phyloP scores from a whole-genome alignment of 768 basidiomycete species.

The Boletus insuetus region DNA sequence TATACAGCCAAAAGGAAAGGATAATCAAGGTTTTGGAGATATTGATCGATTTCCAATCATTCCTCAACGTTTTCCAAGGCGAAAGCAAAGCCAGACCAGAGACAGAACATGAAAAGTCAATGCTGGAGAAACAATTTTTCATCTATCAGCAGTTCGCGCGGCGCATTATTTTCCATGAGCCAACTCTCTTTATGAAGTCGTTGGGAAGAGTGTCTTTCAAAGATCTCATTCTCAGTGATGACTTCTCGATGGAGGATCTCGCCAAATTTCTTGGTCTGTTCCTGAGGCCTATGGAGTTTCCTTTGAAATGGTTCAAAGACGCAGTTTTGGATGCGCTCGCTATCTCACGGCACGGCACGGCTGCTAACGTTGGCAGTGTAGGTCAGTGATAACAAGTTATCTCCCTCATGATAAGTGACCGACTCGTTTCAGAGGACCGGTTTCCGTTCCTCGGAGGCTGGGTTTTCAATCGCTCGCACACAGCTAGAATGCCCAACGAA shows the following conservation, averaged over 20 bases:
- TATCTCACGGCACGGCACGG: conserved; percentile 2
- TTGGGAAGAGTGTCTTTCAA: conserved; percentile 32
- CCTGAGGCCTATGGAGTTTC: conserved; percentile 3
- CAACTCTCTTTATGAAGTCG: conserved; percentile 26
- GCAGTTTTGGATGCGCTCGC: conserved; percentile 24
- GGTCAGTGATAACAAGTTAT: not conserved
- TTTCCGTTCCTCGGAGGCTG: conserved; percentile 31
- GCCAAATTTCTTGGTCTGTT: conserved; percentile 8
- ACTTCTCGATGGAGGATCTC: conserved; percentile 27
- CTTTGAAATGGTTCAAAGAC: conserved; percentile 29
- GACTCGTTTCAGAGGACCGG: conserved; percentile 9
- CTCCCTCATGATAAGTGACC: too few species aligned
- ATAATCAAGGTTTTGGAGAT: not conserved
- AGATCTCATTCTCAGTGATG: conserved; percentile 32
- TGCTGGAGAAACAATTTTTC: not conserved
- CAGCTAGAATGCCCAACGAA: conserved; percentile 23
- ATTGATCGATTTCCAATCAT: conserved; percentile 3
- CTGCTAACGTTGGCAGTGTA: conserved; percentile 6
- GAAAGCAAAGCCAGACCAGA: not conserved
- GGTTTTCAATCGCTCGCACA: conserved; percentile 28
- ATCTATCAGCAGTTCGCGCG: conserved; percentile 25
- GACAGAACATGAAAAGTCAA: not conserved
- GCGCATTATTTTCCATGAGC: conserved; percentile 31
- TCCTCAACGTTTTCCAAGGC: not conserved
- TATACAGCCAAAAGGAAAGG: conserved; percentile 4